A percentile compares a stretch with the other conserved stretches of the same genome.
Conservation (phyloP, 345 rosid species). For the Acer campestre region DNA sequence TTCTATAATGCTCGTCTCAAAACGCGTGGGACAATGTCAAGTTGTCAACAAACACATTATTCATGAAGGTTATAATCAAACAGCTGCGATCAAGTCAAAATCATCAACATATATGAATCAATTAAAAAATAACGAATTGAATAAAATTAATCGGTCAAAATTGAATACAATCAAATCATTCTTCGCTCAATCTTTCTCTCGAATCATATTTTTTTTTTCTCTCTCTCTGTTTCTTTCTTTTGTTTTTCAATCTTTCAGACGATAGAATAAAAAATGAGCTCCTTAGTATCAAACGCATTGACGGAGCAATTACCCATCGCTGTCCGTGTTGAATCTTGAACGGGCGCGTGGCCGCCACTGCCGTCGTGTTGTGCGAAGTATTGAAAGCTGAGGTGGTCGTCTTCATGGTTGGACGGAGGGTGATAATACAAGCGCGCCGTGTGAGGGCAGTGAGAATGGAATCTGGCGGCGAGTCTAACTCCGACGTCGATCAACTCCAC, state of each 20-base stretch:
- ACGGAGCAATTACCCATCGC: constrained; percentile 10
- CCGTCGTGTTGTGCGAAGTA: neutral
- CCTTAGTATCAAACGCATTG: constrained; percentile 27
- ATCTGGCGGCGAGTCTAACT: constrained; percentile 51
- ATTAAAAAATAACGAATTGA: neutral
- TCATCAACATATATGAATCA: too few relatives aligned
- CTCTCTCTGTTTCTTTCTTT: too few relatives aligned
- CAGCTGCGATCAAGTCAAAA: too few relatives aligned
- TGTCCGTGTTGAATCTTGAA: constrained; percentile 1
- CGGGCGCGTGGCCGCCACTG: neutral
- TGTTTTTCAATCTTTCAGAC: constrained; percentile 8
- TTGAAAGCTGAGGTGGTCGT: constrained; percentile 6
- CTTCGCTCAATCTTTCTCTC: neutral
- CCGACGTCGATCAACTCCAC: constrained; percentile 48
- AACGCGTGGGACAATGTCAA: too few relatives aligned
- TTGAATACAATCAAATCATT: neutral
- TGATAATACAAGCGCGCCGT: constrained; percentile 62
- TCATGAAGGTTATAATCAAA: too few relatives aligned
- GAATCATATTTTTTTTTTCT: neutral
- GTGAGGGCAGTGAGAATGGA: constrained; percentile 68
- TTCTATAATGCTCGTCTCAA: too few relatives aligned
- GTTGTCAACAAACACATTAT: too few relatives aligned
- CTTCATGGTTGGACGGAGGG: constrained; percentile 45
- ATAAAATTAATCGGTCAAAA: constrained; percentile 1
- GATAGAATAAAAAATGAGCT: constrained; percentile 28